Base-by-base conservation (phyloP, 495 filamentous ascomycete species). In the Lasiosphaeria miniovina region DNA sequence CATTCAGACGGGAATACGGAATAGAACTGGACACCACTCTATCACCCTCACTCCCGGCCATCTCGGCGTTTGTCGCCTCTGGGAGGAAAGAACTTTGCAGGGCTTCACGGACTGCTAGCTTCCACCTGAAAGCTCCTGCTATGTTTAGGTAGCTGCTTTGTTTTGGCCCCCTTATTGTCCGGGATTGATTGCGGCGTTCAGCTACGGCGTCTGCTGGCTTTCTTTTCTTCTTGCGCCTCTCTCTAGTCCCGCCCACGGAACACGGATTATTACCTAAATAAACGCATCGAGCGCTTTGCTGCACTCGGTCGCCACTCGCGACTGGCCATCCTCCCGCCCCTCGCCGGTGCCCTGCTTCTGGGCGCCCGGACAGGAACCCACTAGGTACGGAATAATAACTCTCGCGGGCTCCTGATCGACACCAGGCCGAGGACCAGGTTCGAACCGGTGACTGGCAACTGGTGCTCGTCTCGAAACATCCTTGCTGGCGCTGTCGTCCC, bases 401-500 rank as follows among this genome's bases (percentile, higher is more conserved):
- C 17, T 35, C 24, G 24, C 7, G 49, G 41, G 17, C 15, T 35
- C 32, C 32, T 31, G 49, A 54, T 41, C 50, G 50, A 60, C 36
- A 49, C 40, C 36, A 59, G 52, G 34, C 36, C 49, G 14, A 32
- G 36, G n/a, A 32, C 56, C 17, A 43, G 56, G 56, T 33, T 17
- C 43, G 4, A 43, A 48, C 56, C 12, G 34, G n/a, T 34, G 34
- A 24, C 49, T 12, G 49, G n/a, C 8, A 17, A 52, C 49, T 32
- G 38, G 8, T 45, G 54, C 36, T 45, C 41, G 35, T 32, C 40
- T 24, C 38, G 14, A 32, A 3, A 34, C 34, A 57, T 57, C 55
- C 55, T 38, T 57, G 55, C 33, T 57, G 46, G 46, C 33, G 43
- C 32, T 45, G 6, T 46, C 54, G n/a, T 17, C 38, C 40, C 36